Conservation (phyloP, 2,329 filamentous ascomycete species). For the Fusarium coffeatum region DNA sequence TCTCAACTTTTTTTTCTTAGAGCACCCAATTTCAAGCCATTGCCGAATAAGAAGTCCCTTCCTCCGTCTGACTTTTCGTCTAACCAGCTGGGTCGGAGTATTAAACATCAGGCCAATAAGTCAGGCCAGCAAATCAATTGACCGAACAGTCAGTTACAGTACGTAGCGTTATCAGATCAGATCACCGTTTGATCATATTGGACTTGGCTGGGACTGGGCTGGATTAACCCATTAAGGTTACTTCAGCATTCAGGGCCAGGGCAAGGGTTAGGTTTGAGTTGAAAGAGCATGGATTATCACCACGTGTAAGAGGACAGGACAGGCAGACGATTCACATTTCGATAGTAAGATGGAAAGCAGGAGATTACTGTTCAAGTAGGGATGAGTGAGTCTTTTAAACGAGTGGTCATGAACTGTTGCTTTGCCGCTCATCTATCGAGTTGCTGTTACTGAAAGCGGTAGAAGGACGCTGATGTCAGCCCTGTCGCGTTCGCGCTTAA, state of each 20-base stretch:
- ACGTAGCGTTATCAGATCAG: conserved; percentile 37
- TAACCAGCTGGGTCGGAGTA: conserved; percentile 6
- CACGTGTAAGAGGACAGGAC: conserved; percentile 32
- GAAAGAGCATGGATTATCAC: conserved; percentile 30
- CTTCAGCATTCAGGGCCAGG: conserved; percentile 29
- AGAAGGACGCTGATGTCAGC: conserved; percentile 20
- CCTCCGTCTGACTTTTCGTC: conserved; percentile 7
- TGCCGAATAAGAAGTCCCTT: conserved; percentile 34
- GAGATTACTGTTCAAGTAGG: not conserved
- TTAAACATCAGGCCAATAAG: conserved; percentile 23
- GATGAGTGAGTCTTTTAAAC: not conserved
- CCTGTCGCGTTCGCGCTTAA: conserved; percentile 30
- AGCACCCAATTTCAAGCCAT: conserved; percentile 28
- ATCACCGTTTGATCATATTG: conserved; percentile 31
- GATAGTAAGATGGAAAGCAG: conserved; percentile 5
- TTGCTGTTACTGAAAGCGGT: conserved; percentile 6
- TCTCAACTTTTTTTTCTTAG: conserved; percentile 16
- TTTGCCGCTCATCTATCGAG: conserved; percentile 1
- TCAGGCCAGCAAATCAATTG: conserved; percentile 11
- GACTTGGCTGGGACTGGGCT: conserved; percentile 15
- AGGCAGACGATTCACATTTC: conserved; percentile 1
- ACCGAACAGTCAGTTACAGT: conserved; percentile 1
- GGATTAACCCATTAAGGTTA: conserved; percentile 24
- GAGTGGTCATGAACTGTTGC: conserved; percentile 4
- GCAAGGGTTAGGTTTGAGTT: conserved; percentile 26